These are phyloP conservation scores for Ormosia emarginata DNA, from an alignment of 306 rosid genomes.

Conservation along the genomic window DNA sequence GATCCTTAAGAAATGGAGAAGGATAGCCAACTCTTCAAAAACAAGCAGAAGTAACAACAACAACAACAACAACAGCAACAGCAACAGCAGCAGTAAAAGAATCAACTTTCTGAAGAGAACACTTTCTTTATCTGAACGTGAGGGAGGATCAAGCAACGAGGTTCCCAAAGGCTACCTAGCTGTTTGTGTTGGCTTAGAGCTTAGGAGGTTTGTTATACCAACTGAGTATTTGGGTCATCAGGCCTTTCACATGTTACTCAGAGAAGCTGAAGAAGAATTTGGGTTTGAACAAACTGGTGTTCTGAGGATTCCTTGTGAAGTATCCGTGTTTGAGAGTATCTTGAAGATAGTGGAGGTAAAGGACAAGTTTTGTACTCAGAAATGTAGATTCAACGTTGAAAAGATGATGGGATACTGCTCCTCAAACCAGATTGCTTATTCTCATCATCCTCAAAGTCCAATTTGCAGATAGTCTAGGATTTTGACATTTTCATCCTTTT, in stretches of 20 bases:
- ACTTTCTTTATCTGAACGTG: constrained; percentile 54
- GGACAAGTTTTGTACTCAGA: constrained; percentile 38
- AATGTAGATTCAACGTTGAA: constrained; percentile 34
- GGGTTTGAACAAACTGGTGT: constrained; percentile 88
- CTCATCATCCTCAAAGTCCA: constrained; percentile 75
- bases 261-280: constrained; percentile 94
- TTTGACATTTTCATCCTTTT: constrained; percentile 10
- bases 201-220: constrained; percentile 72
- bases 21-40: constrained; percentile 63
- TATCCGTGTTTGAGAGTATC: constrained; percentile 60
- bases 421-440: constrained; percentile 40
- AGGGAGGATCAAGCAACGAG: constrained; percentile 24
- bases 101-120: constrained; percentile 71
- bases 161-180: constrained; percentile 91
- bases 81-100: constrained; percentile 35
- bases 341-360: constrained; percentile 65
- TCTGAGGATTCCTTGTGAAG: constrained; percentile 83
- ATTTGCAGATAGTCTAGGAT: constrained; percentile 63
- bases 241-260: constrained; percentile 61
- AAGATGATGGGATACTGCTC: constrained; percentile 47
- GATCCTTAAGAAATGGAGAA: constrained; percentile 94
- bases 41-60: constrained; percentile 13
- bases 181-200: constrained; percentile 77
- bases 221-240: constrained; percentile 63
- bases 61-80: constrained; percentile 1